phyloP scores from a whole-genome alignment of 2,329 filamentous ascomycete species.

The Mollisiaceae sp. region DNA sequence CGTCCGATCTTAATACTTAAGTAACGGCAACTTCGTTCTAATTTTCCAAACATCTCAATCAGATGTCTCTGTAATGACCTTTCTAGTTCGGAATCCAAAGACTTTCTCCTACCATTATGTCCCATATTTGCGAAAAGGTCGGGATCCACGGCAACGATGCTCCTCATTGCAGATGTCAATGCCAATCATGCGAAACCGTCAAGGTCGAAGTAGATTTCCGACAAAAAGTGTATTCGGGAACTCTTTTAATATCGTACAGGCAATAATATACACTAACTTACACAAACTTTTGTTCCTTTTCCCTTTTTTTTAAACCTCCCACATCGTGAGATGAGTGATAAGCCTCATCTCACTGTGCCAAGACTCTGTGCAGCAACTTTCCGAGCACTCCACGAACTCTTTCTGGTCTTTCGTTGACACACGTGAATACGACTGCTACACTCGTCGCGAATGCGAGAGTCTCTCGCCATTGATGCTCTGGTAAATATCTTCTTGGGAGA shows the following conservation, averaged over 20 bases:
- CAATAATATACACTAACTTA: not conserved
- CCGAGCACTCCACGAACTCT: conserved; percentile 74
- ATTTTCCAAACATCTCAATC: too few species aligned
- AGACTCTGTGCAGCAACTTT: conserved; percentile 51
- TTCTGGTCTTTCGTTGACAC: conserved; percentile 63
- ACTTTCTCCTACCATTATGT: too few species aligned
- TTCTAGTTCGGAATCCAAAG: too few species aligned
- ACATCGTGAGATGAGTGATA: not conserved
- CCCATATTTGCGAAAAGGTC: too few species aligned
- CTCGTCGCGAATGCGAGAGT: conserved; percentile 69
- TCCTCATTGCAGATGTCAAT: not conserved
- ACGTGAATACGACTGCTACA: conserved; percentile 72
- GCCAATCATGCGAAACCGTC: not conserved
- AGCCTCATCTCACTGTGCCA: conserved; percentile 22
- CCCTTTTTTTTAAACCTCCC: not conserved
- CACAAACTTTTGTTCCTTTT: not conserved
- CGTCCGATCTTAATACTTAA: too few species aligned
- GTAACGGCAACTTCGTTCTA: too few species aligned
- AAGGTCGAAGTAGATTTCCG: not conserved
- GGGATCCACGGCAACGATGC: not conserved
- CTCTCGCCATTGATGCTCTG: conserved; percentile 70
- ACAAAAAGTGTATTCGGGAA: not conserved
- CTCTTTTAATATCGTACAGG: conserved; percentile 6
- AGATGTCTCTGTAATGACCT: too few species aligned
- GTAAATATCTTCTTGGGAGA: conserved; percentile 70